phyloP scores from a whole-genome alignment of 2,329 filamentous ascomycete genomes.

The Monosporascus sp. region DNA sequence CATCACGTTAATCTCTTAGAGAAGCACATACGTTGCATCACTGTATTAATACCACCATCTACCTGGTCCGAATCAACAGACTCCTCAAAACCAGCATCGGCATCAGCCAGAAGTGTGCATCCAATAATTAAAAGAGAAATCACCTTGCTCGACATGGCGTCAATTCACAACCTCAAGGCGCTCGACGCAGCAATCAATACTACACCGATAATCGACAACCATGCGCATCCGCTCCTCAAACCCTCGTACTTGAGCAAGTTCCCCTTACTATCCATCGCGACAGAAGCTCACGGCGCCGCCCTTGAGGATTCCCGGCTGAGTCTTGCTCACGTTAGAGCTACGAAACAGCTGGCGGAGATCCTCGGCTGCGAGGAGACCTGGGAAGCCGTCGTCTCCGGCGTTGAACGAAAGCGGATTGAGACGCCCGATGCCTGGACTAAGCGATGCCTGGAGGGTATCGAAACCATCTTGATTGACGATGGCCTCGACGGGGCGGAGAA shows the following conservation, averaged over 20 bases:
- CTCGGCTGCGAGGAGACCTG: constrained; percentile 63
- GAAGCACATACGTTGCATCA: no score
- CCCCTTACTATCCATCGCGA: constrained; percentile 56
- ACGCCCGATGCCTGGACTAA: constrained; percentile 54
- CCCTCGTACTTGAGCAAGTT: constrained; percentile 41
- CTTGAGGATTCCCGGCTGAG: constrained; percentile 57
- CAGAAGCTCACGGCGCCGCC: constrained; percentile 67
- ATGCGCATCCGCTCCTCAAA: constrained; percentile 65
- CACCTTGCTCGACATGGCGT: constrained; percentile 8
- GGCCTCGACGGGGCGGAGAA: constrained; percentile 54
- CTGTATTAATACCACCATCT: no score
- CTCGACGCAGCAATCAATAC: constrained; percentile 37
- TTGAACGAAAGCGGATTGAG: constrained; percentile 35
- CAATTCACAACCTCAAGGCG: constrained; percentile 5
- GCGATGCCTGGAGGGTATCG: constrained; percentile 66
- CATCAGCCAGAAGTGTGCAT: no score
- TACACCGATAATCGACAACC: constrained; percentile 68
- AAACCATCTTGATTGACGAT: constrained; percentile 75
- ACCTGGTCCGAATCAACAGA: background rate
- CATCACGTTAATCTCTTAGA: no score
- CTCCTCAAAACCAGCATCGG: background rate
- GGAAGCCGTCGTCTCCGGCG: constrained; percentile 42
- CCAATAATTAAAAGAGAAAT: background rate
- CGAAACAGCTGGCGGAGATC: constrained; percentile 60
- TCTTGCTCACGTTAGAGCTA: constrained; percentile 65